A percentile compares a stretch with the other conserved stretches of the same genome.
Conservation (phyloP, 345 rosid species). For the Bruguiera parviflora region DNA sequence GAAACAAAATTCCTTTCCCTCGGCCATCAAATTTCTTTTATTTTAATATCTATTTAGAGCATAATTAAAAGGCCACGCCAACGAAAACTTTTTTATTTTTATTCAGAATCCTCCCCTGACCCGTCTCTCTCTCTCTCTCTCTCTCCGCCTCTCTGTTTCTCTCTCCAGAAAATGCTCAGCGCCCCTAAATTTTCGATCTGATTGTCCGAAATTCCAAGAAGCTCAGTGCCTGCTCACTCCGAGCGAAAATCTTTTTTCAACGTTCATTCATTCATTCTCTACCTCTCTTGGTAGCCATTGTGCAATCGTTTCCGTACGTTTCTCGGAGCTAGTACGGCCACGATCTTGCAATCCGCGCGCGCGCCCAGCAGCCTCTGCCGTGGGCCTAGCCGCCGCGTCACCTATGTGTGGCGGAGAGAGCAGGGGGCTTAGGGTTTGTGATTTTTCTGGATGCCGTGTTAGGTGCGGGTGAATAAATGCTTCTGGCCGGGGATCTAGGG, state of each 20-base stretch:
- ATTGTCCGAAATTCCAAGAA: conserved; percentile 8
- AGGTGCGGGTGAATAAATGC: conserved; percentile 68
- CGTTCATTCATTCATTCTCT: not conserved
- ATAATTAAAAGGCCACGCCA: not conserved
- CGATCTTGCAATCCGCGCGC: conserved; percentile 29
- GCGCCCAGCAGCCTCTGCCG: conserved; percentile 5
- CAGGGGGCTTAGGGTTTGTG: conserved; percentile 35
- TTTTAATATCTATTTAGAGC: not conserved
- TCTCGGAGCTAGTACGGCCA: conserved; percentile 18
- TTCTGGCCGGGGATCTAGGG: conserved; percentile 78
- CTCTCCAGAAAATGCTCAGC: not conserved
- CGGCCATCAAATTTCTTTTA: conserved; percentile 18
- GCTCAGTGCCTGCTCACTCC: not conserved
- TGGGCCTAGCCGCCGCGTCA: not conserved
- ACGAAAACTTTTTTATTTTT: not conserved
- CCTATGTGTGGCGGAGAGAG: conserved; percentile 49
- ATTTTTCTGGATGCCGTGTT: conserved; percentile 39
- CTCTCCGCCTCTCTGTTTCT: not conserved
- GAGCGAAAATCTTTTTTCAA: not conserved
- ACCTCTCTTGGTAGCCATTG: not conserved
- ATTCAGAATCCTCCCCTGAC: not conserved
- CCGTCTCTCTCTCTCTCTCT: not conserved
- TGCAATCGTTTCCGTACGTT: conserved; percentile 5
- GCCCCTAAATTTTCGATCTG: conserved; percentile 36
- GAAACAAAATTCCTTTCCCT: conserved; percentile 42